Conservation (phyloP, 176 grass and related monocot species). For the Oryza coarctata region DNA sequence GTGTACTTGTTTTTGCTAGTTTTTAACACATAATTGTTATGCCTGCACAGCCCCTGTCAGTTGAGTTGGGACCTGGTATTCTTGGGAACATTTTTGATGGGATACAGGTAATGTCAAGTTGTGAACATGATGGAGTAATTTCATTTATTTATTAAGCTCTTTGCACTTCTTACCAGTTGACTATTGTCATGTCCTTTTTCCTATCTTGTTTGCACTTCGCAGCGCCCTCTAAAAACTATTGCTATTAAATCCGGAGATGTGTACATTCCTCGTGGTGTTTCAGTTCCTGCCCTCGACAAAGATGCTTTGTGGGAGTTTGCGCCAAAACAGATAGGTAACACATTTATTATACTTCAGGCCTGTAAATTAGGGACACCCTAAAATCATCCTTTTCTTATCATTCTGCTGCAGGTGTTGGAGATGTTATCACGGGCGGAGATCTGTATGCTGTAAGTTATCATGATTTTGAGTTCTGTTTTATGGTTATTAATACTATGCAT, state of each 20-base stretch:
- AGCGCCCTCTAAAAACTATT: conserved; percentile 86
- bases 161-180: not conserved
- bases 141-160: not conserved
- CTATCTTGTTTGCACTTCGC: conserved; percentile 32
- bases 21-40: conserved; percentile 21
- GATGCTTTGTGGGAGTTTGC: conserved; percentile 75
- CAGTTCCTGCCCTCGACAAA: conserved; percentile 93
- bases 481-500: not conserved
- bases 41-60: conserved; percentile 72
- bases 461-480: conserved; percentile 9
- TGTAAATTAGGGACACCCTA: not conserved
- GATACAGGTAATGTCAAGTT: conserved; percentile 57
- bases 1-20: not conserved
- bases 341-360: not conserved
- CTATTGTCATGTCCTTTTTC: not conserved
- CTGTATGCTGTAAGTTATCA: conserved; percentile 63
- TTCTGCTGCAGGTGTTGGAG: conserved; percentile 54
- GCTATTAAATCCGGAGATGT: conserved; percentile 87
- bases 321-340: conserved; percentile 60
- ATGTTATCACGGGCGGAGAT: conserved; percentile 67
- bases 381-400: conserved; percentile 19
- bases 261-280: conserved; percentile 93
- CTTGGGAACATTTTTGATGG: conserved; percentile 97
- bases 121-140: not conserved
- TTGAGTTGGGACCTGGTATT: conserved; percentile 90